Conservation (phyloP, 2,329 filamentous ascomycete species). For the Phyllosticta citrichinensis region DNA sequence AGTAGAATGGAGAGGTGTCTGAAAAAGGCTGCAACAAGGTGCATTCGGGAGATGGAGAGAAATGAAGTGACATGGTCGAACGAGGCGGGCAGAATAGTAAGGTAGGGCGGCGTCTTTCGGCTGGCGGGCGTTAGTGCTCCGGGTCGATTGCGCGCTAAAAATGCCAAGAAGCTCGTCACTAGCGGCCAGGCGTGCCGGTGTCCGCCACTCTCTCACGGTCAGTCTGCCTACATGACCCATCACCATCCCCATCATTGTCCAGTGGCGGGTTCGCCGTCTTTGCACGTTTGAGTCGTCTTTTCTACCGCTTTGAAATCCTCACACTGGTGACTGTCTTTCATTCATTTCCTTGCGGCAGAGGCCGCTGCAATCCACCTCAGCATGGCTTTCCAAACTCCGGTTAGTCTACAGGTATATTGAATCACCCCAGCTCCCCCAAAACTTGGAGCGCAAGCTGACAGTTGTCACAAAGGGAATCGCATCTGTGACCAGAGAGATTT, state of each 20-base stretch:
- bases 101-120: too few relatives aligned
- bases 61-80: too few relatives aligned
- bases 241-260: not conserved
- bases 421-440: conserved; percentile 17
- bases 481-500: conserved; percentile 27
- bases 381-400: conserved; percentile 44
- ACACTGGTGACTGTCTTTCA: conserved; percentile 1
- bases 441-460: conserved; percentile 14
- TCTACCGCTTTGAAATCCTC: not conserved
- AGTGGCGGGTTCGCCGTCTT: not conserved
- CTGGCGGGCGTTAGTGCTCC: too few relatives aligned
- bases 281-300: not conserved
- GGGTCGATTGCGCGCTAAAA: too few relatives aligned
- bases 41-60: too few relatives aligned
- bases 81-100: too few relatives aligned
- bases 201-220: conserved; percentile 1
- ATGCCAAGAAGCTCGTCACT: conserved; percentile 3
- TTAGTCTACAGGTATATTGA: conserved; percentile 36
- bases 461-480: conserved; percentile 34
- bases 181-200: conserved; percentile 1
- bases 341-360: conserved; percentile 1
- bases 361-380: conserved; percentile 13
- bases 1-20: too few relatives aligned
- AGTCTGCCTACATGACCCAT: not conserved
- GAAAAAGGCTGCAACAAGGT: too few relatives aligned